Base-by-base conservation (phyloP, 495 filamentous ascomycete genomes). In the Annulohypoxylon moriforme region DNA sequence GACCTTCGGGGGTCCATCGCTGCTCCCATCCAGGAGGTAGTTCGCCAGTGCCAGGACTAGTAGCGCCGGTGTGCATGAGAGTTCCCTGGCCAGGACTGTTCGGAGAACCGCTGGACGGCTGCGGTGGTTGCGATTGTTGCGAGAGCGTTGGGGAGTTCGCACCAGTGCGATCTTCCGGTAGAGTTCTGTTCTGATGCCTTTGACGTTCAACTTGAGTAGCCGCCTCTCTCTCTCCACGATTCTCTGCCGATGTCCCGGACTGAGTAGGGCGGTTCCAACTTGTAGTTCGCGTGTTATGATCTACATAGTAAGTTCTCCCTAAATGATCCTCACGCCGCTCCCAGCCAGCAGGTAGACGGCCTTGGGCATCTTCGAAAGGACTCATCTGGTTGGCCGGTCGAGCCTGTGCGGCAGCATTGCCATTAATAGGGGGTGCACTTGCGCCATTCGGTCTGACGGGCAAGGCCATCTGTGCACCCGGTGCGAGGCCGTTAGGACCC, bases 221-320 rank as follows among this genome's bases (percentile, higher is more conserved):
- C 14, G 93, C 92, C 75, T 94, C 93, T 76, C 93, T 87, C 69
- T 93, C 91, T 63, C 84, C 89, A 42, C 92, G 87, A 73, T 95
- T 91, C 31, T 91, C 90, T 31, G 89, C 89, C 69, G 91, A 92
- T 63, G 90, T 94, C 72, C 94, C 94, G 64, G 89, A 86, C 44
- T 90, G 89, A 6, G 94, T 90, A 24, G 96, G 96, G 63, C 96
- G 85, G 69, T 90, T 93, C 96, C 96, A 99, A 56, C 95, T 99
- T 10, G 96, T 99, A 52, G 94, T 94, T 69, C 96, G 87, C 4
- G 95, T 97, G 78, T 99, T 99, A 79, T 99, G 96, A 78, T 99
- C 96, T 33, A 99, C 96, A 80, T 99, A 99, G 77, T 99, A 99
- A n/a, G 94, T 98, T 73, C 96, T 90, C 60, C 96, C 96, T 40